A percentile compares a stretch with the other conserved stretches of the same genome.
These are phyloP conservation scores for Kalaharituber pfeilii DNA, from an alignment of 2,329 filamentous ascomycete genomes.

Conservation along the genomic window DNA sequence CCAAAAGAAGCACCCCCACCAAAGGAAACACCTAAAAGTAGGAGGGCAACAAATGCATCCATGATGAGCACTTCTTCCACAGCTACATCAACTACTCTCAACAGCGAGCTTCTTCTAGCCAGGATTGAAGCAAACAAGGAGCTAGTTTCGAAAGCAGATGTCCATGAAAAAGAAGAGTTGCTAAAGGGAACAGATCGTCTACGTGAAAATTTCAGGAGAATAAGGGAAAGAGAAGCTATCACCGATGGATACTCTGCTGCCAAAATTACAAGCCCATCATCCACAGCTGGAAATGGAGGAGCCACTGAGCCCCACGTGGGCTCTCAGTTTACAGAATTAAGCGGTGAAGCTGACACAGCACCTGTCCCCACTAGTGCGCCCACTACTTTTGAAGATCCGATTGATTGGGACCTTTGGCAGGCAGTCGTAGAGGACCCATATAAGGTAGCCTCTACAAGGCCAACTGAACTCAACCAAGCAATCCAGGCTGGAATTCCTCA, in stretches of 20 bases:
- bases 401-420: slow-evolving; percentile 99
- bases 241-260: too few relatives aligned
- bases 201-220: slow-evolving; percentile 21
- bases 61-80: slow-evolving; percentile 12
- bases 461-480: slow-evolving; percentile 74
- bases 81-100: slow-evolving; percentile 11
- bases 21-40: slow-evolving; percentile 8
- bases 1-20: slow-evolving; percentile 4
- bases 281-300: slow-evolving; percentile 2
- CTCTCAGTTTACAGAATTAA: slow-evolving; percentile 3
- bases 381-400: slow-evolving; percentile 27
- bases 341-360: slow-evolving; percentile 25
- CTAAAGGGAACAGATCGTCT: slow-evolving; percentile 23
- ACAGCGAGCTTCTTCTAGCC: slow-evolving; percentile 20
- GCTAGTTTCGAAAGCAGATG: slow-evolving; percentile 1
- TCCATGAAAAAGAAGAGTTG: slow-evolving; percentile 25
- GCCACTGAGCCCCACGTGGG: slow-evolving; percentile 7
- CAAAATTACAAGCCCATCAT: slow-evolving; percentile 4
- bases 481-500: slow-evolving; percentile 88
- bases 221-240: slow-evolving; percentile 17
- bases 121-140: slow-evolving; percentile 14
- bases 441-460: slow-evolving; percentile 64
- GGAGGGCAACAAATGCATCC: slow-evolving; percentile 16
- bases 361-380: slow-evolving; percentile 20
- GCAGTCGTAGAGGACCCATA: slow-evolving; percentile 88